phyloP scores from a whole-genome alignment of 495 filamentous ascomycete species.

The Halenospora varia region DNA sequence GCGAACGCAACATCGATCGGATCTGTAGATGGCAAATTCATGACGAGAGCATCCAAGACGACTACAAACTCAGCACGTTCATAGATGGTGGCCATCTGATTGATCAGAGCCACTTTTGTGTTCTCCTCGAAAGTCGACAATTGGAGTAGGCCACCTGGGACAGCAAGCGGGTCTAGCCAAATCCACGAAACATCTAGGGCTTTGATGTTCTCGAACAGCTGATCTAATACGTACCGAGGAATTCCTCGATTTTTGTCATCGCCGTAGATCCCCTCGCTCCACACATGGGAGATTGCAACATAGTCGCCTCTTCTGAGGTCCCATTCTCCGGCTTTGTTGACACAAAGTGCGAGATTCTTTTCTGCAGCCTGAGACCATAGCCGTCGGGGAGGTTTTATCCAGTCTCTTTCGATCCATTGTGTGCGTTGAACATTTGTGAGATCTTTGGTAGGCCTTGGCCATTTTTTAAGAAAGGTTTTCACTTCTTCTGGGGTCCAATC shows the following conservation, averaged over 20 bases:
- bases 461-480: background rate
- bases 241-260: background rate
- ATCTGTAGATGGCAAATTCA: background rate
- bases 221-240: background rate
- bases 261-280: background rate
- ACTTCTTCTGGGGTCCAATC: background rate
- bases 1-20: background rate
- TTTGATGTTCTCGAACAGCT: background rate
- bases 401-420: background rate
- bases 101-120: background rate
- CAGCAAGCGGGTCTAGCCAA: background rate
- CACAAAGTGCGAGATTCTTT: background rate
- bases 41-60: background rate
- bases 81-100: background rate
- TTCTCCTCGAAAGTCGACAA: background rate
- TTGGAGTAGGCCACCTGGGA: background rate
- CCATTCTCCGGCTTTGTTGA: background rate
- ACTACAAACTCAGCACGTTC: background rate
- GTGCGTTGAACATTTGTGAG: background rate
- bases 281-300: background rate
- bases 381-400: background rate
- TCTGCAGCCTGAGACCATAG: background rate
- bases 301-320: background rate
- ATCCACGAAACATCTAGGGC: background rate
- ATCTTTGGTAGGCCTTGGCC: background rate